Evolutionary conservation across 495 filamentous ascomycete species (phyloP), one percentile per base, ranked within the genome.

Genomic region (Acidiella bohemica): DNA sequence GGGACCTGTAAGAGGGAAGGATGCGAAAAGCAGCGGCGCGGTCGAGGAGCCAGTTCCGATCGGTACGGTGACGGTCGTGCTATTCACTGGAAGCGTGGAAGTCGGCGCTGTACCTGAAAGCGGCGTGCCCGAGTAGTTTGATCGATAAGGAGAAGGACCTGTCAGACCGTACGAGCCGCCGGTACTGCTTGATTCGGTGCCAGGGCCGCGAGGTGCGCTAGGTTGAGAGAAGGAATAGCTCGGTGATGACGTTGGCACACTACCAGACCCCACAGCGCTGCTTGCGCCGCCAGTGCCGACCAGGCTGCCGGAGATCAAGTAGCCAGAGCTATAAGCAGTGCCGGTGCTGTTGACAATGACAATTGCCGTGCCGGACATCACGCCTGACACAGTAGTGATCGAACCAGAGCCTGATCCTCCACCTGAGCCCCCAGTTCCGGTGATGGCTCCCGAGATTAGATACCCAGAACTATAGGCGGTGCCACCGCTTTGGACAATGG

Each of bases 311-410:
- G 37, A 41, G 24, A 20, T 18, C 5, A 35, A 13, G 18, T 27
- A 35, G 29, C 38, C 44, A 14, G 44, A 41, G 24, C 29, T 36
- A 28, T 21, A 41, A 2, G 36, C 37, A 2, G 44, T 41, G 23
- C 31, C 31, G 14, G 8, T 19, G 9, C 30, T 47, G 37, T 29
- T 41, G 13, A 41, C 16, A 22, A 47, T 47, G 31, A 35, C 19
- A 3, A 29, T 22, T 23, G 26, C n/a, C 12, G 19, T 33, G 21
- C 7, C 20, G n/a, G 17, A 24, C 9, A n/a, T 16, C n/a, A 36
- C 3, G 4, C 14, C 9, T 14, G n/a, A 9, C 21, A 20, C 16
- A 2, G 32, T 13, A 29, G n/a, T 3, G 21, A 19, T 16, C 6
- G 21, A 36, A 9, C 9, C 32, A 22, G 17, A 19, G 7, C 30